Conservation (phyloP, 176 grass and related monocot species). For the Cenchrus americanus region DNA sequence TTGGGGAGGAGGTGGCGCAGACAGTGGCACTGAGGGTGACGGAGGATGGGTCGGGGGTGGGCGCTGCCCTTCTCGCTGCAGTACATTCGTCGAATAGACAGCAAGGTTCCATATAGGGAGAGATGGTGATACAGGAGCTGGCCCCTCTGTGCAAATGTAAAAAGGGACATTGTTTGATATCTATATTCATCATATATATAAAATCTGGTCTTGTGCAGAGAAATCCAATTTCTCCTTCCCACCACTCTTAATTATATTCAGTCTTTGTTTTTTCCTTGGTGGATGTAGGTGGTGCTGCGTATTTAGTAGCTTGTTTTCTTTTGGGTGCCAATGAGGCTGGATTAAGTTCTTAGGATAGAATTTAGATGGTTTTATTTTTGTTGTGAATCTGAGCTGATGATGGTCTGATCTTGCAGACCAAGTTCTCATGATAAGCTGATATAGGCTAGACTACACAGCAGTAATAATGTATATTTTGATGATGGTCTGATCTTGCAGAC, state of each 20-base stretch:
- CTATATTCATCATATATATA: constrained; percentile 83
- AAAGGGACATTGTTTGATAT: constrained; percentile 84
- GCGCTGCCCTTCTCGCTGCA: constrained; percentile 78
- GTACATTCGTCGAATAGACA: constrained; percentile 71
- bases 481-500: too few species aligned
- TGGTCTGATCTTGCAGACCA: background rate
- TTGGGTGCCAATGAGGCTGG: background rate
- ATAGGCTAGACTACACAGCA: background rate
- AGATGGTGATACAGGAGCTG: constrained; percentile 51
- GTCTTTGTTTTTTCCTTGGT: background rate
- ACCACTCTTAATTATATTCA: background rate
- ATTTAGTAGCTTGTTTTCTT: background rate
- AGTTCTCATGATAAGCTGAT: background rate
- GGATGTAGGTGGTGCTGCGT: background rate
- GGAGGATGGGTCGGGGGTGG: constrained; percentile 71
- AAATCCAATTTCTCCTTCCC: constrained; percentile 3
- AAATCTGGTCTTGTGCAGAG: constrained; percentile 61
- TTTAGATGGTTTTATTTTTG: background rate
- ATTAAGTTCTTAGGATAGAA: background rate
- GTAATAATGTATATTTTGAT: background rate
- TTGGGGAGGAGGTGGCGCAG: constrained; percentile 76
- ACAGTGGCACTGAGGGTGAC: constrained; percentile 61
- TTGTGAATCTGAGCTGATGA: background rate
- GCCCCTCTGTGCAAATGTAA: constrained; percentile 93
- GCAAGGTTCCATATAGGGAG: constrained; percentile 64